Evolutionary conservation across 495 filamentous ascomycete species (phyloP), one percentile per base, ranked within the genome.

Genomic region (Aspergillus heteromorphus): DNA sequence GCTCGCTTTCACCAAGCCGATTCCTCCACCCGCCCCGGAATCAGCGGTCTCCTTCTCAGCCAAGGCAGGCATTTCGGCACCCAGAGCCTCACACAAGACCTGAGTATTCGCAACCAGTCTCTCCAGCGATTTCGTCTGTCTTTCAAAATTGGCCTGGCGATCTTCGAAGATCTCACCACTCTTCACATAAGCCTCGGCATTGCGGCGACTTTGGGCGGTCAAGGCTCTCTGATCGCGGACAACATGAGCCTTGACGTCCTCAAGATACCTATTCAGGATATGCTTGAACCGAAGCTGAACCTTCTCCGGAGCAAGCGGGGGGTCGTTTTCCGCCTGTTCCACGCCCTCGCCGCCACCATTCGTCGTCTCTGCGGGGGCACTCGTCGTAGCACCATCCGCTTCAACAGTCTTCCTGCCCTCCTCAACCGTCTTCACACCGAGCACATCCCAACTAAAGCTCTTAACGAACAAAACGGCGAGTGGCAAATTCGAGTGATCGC

Each of bases 101-200:
- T 99, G 93, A 0, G 93, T 92, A 67, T 96, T 97, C 19, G 88
- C 73, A 42, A 96, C 79, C 5, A 97, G 82, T 55, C 90, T 92
- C 64, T 99, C 93, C 58, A 97, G 87, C 4, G 87, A 80, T 71
- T 96, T 97, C 8, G 90, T 73, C 65, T 89, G 84, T 70, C 90
- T 96, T 66, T 99, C 93, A 56, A 93, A 96, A 61, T 91, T 97
- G 25, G 91, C 82, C 65, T 99, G 93, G 16, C 93, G 88, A 63
- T 99, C 93, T 65, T 99, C 93, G 58, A 99, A 99, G 40, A 99
- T 92, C 63, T 99, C 93, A 13, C 93, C 93, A 40, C 95, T 97
- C 65, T 96, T 96, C 59, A 99, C 90, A 65, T 99, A 99, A 6
- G 92, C 93, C 67, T 99, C 93, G 2, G 95, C 91, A 74, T 99